phyloP scores from a whole-genome alignment of 331 rosid genomes.

The Phaseolus coccineus region DNA sequence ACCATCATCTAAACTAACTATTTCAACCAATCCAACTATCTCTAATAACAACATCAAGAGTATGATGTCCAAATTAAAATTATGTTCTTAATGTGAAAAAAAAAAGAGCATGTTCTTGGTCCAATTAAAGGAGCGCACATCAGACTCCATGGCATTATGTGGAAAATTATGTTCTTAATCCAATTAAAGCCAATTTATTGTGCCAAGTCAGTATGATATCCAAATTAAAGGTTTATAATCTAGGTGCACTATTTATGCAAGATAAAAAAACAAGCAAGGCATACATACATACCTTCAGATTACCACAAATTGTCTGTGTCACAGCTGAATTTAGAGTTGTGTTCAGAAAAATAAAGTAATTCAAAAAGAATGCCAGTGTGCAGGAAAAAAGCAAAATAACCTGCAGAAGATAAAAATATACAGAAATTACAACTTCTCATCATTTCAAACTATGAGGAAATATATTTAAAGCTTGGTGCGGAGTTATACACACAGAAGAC shows the following conservation, averaged over 20 bases:
- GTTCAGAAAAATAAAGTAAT: conserved; percentile 81
- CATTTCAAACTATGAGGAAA: conserved; percentile 17
- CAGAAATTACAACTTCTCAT: conserved; percentile 20
- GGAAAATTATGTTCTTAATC: not conserved
- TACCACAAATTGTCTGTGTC: conserved; percentile 88
- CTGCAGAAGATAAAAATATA: conserved; percentile 52
- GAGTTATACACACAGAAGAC: conserved; percentile 4
- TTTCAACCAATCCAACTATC: not conserved
- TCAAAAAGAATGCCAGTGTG: conserved; percentile 83
- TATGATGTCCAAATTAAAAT: too few species aligned
- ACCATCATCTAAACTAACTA: not conserved
- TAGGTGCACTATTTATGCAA: conserved; percentile 3
- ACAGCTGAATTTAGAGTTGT: conserved; percentile 87
- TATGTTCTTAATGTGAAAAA: too few species aligned
- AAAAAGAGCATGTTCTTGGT: too few species aligned
- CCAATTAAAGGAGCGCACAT: conserved; percentile 3
- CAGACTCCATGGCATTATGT: not conserved
- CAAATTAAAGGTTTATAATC: conserved; percentile 14
- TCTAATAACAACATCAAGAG: not conserved
- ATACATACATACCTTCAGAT: conserved; percentile 87
- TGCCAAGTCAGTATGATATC: not conserved
- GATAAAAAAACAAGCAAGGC: conserved; percentile 9
- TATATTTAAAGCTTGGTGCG: conserved; percentile 1
- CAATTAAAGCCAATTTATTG: conserved; percentile 3
- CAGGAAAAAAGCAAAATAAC: conserved; percentile 78